Conservation (phyloP, 305 asterid species). For the Fraxinus baroniana region DNA sequence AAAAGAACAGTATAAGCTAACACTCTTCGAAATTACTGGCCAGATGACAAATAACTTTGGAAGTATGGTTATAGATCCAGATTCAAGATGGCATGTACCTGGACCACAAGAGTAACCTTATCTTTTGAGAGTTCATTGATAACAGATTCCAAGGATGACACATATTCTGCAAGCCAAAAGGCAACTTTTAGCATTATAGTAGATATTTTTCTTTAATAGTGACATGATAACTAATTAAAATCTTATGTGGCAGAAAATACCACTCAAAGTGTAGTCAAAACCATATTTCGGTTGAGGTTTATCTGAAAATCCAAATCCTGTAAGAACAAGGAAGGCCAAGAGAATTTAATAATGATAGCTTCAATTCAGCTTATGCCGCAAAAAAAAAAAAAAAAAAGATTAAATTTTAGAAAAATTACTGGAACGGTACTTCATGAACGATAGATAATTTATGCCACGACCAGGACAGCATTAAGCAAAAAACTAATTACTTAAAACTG, state of each 20-base stretch:
- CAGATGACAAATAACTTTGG: conserved; percentile 6
- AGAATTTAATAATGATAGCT: conserved; percentile 9
- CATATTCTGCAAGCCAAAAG: conserved; percentile 57
- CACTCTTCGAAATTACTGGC: conserved; percentile 4
- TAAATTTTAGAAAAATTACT: too few species aligned
- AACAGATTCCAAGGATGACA: conserved; percentile 63
- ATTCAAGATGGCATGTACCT: conserved; percentile 45
- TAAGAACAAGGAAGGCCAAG: conserved; percentile 20
- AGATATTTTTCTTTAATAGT: conserved; percentile 9
- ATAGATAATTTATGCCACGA: not conserved
- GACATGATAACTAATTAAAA: conserved; percentile 3
- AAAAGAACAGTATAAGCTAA: conserved; percentile 13
- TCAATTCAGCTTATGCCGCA: not conserved
- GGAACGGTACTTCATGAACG: not conserved
- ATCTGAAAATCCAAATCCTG: conserved; percentile 98
- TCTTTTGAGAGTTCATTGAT: conserved; percentile 53
- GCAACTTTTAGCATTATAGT: conserved; percentile 14
- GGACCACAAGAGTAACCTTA: conserved; percentile 74
- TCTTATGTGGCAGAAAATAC: conserved; percentile 31
- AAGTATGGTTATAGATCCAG: not conserved
- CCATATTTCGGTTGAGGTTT: conserved; percentile 93
- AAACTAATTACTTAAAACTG: not conserved
- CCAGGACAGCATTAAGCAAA: not conserved
- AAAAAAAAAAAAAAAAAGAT: not conserved
- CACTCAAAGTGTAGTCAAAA: conserved; percentile 84